Base-by-base conservation (phyloP, 1,139 yeast species). In the Lodderomyces pseudojiufengensis region DNA sequence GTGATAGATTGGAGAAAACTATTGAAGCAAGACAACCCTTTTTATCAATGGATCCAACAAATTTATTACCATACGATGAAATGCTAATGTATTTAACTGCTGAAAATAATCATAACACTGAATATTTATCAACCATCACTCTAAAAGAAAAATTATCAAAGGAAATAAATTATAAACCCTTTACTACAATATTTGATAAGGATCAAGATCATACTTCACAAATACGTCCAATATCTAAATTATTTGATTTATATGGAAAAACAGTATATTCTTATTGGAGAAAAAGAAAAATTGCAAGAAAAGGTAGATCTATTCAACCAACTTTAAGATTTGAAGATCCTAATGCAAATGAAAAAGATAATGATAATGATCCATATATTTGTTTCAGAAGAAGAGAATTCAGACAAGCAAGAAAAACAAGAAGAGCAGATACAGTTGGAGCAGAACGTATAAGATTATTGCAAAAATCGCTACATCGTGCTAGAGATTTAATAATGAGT, bases 311-410 rank as follows among this genome's bases (percentile, higher is more conserved):
- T 9, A 75, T 94, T 27, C 76, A 78, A 49, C 95, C 97, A 1
- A 60, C 70, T 8, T 66, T 94, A 33, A 84, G 82, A 55, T 88
- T 85, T 54, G 97, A 90, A 61, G 94, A 86, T 50, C 87, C 86
- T 13, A 67, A 62, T 48, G 74, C 74, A 4, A 78, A 77, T 39
- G 95, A 88, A 46, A 85, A 85, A 50, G 97, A 90, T 52, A 77
- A 77, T 48, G 98, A 92, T 52, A 78, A 76, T 42, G 97, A 92
- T 59, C 97, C 99, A 1, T 92, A 94, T 59, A 83, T 88, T 31
- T 87, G 97, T 64, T 92, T 94, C 66, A 78, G 99, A 54, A 80
- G 97, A 51, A 84, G 99, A 59, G 98, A 90, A 54, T 83, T 88
- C 48, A 79, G 98, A 46, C 97, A 86, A 56, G 95, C 95, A 27